Evolutionary conservation across 108 stramenopile species (phyloP).

Genomic region (Nitzschia sp.): DNA sequence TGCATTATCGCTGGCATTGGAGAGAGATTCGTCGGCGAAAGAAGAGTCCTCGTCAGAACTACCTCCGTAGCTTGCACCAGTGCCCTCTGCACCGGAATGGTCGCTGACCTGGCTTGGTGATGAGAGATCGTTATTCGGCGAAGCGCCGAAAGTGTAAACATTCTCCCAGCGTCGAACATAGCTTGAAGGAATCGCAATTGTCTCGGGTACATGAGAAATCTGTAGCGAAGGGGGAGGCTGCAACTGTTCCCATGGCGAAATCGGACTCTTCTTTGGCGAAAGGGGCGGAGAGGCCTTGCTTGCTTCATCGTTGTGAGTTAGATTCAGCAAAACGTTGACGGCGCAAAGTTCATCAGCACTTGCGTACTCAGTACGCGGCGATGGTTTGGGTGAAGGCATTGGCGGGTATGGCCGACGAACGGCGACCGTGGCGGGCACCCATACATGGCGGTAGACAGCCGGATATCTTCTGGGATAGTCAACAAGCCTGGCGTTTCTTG

Average conservation of each 20-base stretch:
- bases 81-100: background rate
- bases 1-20: background rate
- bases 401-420: background rate
- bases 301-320: constrained; percentile 5
- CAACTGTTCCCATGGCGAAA: too few relatives aligned
- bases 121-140: background rate
- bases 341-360: constrained; percentile 27
- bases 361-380: background rate
- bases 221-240: too few relatives aligned
- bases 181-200: constrained; percentile 2
- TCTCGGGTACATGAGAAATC: background rate
- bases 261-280: background rate
- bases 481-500: too few relatives aligned
- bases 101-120: constrained; percentile 23
- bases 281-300: background rate
- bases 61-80: background rate
- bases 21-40: background rate
- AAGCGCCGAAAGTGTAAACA: background rate
- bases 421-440: constrained; percentile 2
- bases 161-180: constrained; percentile 1
- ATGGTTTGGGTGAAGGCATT: background rate
- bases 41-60: background rate
- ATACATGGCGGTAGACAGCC: constrained; percentile 4
- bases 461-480: background rate
- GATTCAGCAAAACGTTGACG: constrained; percentile 12